phyloP scores from a whole-genome alignment of 1,284 basidiomycete genomes.

The Moesziomyces globuligerus region DNA sequence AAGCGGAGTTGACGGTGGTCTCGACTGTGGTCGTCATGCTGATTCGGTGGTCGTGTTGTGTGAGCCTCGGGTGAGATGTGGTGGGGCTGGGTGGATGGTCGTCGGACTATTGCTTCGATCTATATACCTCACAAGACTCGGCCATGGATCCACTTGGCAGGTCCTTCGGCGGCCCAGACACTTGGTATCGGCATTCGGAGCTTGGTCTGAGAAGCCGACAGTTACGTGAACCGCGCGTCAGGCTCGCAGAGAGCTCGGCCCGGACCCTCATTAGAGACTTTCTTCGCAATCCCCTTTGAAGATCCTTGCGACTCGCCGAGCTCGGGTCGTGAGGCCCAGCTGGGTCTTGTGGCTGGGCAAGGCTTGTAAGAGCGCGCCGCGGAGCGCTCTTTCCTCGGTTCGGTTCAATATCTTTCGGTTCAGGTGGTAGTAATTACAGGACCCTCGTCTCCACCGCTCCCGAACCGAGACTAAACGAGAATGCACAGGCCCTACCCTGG shows the following conservation, averaged over 20 bases:
- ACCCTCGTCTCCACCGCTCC: neutral
- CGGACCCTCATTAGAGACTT: neutral
- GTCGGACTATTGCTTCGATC: neutral
- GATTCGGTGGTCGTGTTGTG: neutral
- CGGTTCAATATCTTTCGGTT: neutral
- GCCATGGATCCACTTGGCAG: neutral
- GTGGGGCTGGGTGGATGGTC: neutral
- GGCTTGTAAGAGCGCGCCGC: neutral
- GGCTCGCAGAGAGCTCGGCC: neutral
- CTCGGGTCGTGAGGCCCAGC: neutral
- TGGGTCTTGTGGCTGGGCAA: neutral
- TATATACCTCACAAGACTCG: neutral
- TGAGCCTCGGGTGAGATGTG: neutral
- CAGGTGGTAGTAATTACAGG: neutral
- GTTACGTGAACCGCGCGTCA: too few species aligned
- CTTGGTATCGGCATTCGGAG: neutral
- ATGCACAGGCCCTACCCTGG: neutral
- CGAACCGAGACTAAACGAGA: neutral
- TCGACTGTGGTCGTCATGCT: conserved; percentile 9
- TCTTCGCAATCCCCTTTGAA: neutral
- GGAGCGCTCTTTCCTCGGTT: neutral
- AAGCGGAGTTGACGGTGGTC: conserved; percentile 1
- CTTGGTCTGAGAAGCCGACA: neutral
- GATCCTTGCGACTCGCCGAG: neutral
- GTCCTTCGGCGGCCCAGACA: neutral